These are phyloP conservation scores for Apiospora hydei DNA, from an alignment of 2,329 filamentous ascomycete genomes.

Conservation along the genomic window DNA sequence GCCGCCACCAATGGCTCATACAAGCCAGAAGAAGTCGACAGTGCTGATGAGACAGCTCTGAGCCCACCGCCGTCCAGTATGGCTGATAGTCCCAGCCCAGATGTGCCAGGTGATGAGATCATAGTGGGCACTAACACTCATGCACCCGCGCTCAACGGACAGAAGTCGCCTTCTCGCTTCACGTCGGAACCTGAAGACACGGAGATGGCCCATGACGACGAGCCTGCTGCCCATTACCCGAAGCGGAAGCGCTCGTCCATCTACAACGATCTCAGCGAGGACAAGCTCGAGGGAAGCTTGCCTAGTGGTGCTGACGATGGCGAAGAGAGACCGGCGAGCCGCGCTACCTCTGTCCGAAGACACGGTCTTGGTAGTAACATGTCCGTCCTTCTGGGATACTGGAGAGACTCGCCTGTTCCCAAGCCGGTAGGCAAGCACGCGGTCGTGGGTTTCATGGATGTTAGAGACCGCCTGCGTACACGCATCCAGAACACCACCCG, in stretches of 20 bases:
- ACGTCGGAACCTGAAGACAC: constrained; percentile 52
- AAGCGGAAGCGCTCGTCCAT: constrained; percentile 64
- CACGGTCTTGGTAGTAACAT: constrained; percentile 47
- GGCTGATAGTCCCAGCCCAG: constrained; percentile 49
- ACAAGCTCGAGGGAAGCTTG: constrained; percentile 50
- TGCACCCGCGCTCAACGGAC: constrained; percentile 45
- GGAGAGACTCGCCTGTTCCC: constrained; percentile 64
- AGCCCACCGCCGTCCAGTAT: constrained; percentile 51
- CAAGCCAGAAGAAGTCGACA: constrained; percentile 45
- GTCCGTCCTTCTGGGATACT: constrained; percentile 62
- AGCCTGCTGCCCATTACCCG: constrained; percentile 50
- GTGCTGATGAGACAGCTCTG: constrained; percentile 50
- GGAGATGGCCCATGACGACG: constrained; percentile 49
- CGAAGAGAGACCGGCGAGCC: constrained; percentile 31
- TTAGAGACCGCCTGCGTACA: constrained; percentile 66
- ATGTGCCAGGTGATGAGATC: constrained; percentile 59
- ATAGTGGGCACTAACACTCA: constrained; percentile 50
- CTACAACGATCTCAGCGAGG: constrained; percentile 58
- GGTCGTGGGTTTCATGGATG: constrained; percentile 69
- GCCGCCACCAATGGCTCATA: constrained; percentile 30
- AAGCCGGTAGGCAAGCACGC: constrained; percentile 60
- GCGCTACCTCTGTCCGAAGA: constrained; percentile 38
- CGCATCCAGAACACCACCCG: constrained; percentile 61
- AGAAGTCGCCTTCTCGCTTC: constrained; percentile 45
- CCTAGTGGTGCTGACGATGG: constrained; percentile 43